Conservation (phyloP, 805 yeast genomes). For the Candida insectorum region DNA sequence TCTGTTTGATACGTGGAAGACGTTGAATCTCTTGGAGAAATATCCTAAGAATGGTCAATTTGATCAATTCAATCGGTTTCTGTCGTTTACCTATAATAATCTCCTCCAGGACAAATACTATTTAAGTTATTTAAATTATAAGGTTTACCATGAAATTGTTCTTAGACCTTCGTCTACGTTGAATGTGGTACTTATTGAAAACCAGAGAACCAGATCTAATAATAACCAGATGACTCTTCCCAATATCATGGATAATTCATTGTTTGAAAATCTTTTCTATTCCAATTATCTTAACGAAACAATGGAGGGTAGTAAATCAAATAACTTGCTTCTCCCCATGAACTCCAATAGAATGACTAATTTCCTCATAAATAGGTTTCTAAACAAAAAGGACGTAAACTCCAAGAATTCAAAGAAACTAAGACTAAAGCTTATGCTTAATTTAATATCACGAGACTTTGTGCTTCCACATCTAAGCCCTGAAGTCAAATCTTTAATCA, state of each 20-base stretch:
- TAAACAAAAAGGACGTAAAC: conserved; percentile 14
- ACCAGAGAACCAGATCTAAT: conserved; percentile 38
- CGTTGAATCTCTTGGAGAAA: conserved; percentile 11
- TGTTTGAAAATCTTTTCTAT: conserved; percentile 36
- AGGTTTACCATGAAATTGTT: conserved; percentile 15
- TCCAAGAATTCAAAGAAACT: conserved; percentile 10
- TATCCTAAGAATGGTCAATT: conserved; percentile 6
- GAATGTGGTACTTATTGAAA: conserved; percentile 31
- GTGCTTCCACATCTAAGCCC: conserved; percentile 2
- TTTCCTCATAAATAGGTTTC: conserved; percentile 36
- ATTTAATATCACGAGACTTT: conserved; percentile 2
- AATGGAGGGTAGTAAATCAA: conserved; percentile 2
- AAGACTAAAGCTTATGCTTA: conserved; percentile 4
- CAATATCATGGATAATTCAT: conserved; percentile 33
- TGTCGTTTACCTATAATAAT: conserved; percentile 4
- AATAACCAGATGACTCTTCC: conserved; percentile 34
- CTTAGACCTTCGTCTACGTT: not conserved
- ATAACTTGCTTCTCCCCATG: conserved; percentile 29
- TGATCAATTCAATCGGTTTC: conserved; percentile 4
- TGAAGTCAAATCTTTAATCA: conserved; percentile 1
- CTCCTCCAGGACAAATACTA: conserved; percentile 5
- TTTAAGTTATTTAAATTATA: conserved; percentile 12
- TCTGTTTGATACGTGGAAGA: conserved; percentile 12
- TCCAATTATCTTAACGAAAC: conserved; percentile 21
- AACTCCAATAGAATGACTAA: conserved; percentile 33